Conservation (phyloP, 345 rosid genomes). For the Lumnitzera littorea region DNA sequence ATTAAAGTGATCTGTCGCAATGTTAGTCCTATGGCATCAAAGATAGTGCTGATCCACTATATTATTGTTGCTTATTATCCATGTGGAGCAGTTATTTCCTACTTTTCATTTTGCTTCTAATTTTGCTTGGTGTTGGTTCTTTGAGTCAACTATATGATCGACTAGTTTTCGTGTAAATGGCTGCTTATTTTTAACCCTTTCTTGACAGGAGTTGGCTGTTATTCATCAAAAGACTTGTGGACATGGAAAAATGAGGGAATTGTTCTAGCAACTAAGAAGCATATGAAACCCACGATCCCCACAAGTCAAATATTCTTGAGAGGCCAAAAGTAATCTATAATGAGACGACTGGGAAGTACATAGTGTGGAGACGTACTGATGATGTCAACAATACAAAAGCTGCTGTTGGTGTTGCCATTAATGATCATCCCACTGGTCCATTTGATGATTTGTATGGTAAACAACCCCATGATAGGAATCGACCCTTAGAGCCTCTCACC, state of each 20-base stretch:
- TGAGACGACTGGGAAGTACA: slow-evolving; percentile 58
- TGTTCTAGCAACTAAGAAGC: slow-evolving; percentile 62
- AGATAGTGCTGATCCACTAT: too few species aligned
- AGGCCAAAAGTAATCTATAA: slow-evolving; percentile 91
- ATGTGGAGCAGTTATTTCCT: too few species aligned
- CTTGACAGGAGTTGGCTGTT: slow-evolving; percentile 74
- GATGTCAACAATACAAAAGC: slow-evolving; percentile 93
- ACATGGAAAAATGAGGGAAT: slow-evolving; percentile 90
- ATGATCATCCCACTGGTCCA: slow-evolving; percentile 74
- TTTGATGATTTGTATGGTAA: slow-evolving; percentile 64
- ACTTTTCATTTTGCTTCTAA: too few species aligned
- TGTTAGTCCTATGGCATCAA: too few species aligned
- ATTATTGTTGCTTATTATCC: too few species aligned
- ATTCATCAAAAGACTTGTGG: slow-evolving; percentile 91
- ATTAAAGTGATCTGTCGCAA: too few species aligned
- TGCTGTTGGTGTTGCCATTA: slow-evolving; percentile 67
- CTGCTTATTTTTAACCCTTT: too few species aligned
- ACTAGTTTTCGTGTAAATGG: too few species aligned
- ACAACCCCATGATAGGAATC: slow-evolving; percentile 50
- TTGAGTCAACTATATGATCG: too few species aligned
- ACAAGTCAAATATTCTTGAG: slow-evolving; percentile 81
- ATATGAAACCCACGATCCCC: slow-evolving; percentile 66
- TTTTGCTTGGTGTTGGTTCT: too few species aligned
- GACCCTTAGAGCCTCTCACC: too few species aligned
- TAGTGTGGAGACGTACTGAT: slow-evolving; percentile 98